Evolutionary conservation across 1,284 basidiomycete genomes (phyloP), one percentile per base, ranked within the genome.

Genomic region (Amylostereum areolatum): DNA sequence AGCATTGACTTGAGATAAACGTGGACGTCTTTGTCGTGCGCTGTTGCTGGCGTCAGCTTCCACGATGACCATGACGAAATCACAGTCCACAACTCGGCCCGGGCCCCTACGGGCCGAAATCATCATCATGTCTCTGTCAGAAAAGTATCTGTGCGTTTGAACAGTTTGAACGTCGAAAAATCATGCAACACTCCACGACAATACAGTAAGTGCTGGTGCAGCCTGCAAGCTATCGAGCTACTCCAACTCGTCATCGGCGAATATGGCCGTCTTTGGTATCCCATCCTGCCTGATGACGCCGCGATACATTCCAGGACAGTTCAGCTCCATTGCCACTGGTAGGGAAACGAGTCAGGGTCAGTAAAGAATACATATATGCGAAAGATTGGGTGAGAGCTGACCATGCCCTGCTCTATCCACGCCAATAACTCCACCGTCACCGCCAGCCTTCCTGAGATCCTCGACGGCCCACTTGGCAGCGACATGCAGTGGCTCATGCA

Each of bases 291-390:
- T 67, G 41, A 91, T 81, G 11, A 90, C 70, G 3, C 89, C 89
- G 43, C 89, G 73, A 60, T 89, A 90, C 89, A 92, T 92, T 3
- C 87, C 85, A 24, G 74, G 71, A 53, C 81, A 83, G 59, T 90
- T 90, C 52, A 92, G 61, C 3, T 84, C 77, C 68, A 85, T 76
- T 1, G 82, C 68, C 33, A 86, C 84, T 88, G 55, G 9, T 31
- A 32, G 18, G 18, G 18, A 18, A 18, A 18, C 18, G 18, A 18
- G 18, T 18, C 18, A n/a, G 9, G 44, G 52, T 48, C 35, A 45
- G 40, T 46, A 28, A 43, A 18, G 41, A 29, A 34, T 33, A 58
- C 32, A 59, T 42, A 29, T 29, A 37, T 37, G 4, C 5, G 28
- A 7, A 9, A 28, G 25, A 35, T 25, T 28, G 11, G 8, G 11